Conservation (phyloP, 768 basidiomycete species). For the Termitomyces sp. region DNA sequence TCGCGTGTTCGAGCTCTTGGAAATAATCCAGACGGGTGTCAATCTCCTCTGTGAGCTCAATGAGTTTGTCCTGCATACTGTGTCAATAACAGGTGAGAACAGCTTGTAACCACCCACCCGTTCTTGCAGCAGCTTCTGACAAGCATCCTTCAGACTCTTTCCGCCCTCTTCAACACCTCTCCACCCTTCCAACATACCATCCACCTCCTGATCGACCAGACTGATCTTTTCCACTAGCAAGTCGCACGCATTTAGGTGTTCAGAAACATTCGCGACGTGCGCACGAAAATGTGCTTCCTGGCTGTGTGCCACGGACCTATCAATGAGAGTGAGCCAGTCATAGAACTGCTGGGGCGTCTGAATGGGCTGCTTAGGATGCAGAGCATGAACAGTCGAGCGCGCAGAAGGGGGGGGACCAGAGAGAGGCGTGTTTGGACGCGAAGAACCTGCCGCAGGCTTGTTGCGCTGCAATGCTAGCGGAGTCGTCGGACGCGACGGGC, state of each 20-base stretch:
- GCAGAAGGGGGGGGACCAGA: constrained; percentile 6
- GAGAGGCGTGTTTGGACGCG: constrained; percentile 38
- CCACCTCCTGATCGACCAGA: constrained; percentile 68
- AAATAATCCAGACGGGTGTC: constrained; percentile 84
- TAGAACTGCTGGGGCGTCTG: constrained; percentile 94
- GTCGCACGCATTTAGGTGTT: constrained; percentile 77
- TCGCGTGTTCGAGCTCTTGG: constrained; percentile 89
- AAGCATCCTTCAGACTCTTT: constrained; percentile 83
- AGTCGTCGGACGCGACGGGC: constrained; percentile 32
- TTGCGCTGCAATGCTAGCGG: constrained; percentile 29
- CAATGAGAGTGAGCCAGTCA: constrained; percentile 91
- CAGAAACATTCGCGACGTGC: constrained; percentile 71
- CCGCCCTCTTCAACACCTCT: constrained; percentile 90
- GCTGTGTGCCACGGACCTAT: constrained; percentile 84
- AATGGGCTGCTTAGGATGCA: constrained; percentile 75
- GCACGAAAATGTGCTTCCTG: constrained; percentile 91
- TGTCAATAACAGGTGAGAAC: neutral
- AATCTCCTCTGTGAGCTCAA: constrained; percentile 81
- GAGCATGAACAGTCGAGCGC: constrained; percentile 34
- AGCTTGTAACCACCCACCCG: constrained; percentile 46
- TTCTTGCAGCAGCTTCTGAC: constrained; percentile 85
- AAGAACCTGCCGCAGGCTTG: constrained; percentile 23
- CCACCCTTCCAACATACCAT: constrained; percentile 81
- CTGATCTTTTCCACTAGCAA: constrained; percentile 64
- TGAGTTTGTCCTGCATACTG: constrained; percentile 57